Evolutionary conservation across 345 rosid genomes (phyloP).

Genomic region (Pistacia vera): DNA sequence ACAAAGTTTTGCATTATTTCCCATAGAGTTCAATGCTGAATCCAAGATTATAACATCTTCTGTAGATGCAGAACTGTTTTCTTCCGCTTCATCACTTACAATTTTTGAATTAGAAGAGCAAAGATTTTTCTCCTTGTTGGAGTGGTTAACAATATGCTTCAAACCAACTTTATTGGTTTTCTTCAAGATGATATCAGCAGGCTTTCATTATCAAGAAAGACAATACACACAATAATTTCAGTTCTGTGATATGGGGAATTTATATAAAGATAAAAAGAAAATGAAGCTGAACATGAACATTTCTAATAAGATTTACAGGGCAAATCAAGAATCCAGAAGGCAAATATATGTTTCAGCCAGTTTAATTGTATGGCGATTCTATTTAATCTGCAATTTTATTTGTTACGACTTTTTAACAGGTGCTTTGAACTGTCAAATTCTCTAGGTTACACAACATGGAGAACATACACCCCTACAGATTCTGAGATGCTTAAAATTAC

Average conservation of each 20-base stretch:
- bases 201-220: conserved; percentile 31
- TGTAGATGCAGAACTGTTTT: conserved; percentile 37
- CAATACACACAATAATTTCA: background rate
- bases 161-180: conserved; percentile 12
- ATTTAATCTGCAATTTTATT: background rate
- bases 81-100: conserved; percentile 36
- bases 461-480: background rate
- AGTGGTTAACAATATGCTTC: conserved; percentile 14
- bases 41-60: conserved; percentile 30
- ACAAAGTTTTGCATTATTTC: conserved; percentile 21
- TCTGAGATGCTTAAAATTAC: background rate
- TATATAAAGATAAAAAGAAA: background rate
- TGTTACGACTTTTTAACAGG: background rate
- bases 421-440: background rate
- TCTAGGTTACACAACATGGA: background rate
- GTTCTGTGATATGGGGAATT: background rate
- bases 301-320: background rate
- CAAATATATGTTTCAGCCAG: background rate
- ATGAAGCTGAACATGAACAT: background rate
- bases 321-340: background rate
- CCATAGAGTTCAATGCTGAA: conserved; percentile 28
- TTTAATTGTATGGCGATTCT: background rate
- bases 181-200: conserved; percentile 27
- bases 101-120: conserved; percentile 23
- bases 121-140: conserved; percentile 21